phyloP scores from a whole-genome alignment of 768 basidiomycete genomes.

The Termitomyces sp. region DNA sequence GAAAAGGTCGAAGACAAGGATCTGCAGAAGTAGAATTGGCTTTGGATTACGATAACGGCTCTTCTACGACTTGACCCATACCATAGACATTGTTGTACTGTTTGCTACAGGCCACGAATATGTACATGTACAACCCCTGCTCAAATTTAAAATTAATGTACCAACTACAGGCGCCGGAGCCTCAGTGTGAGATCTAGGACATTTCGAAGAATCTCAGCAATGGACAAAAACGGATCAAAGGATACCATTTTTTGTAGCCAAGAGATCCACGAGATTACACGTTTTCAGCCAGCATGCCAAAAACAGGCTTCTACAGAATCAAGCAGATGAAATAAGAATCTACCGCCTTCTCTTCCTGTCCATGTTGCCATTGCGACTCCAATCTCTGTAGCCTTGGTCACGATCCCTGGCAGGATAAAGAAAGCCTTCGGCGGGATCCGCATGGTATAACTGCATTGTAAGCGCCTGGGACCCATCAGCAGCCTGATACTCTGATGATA shows the following conservation, averaged over 20 bases:
- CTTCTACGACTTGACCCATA: neutral
- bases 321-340: neutral
- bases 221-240: neutral
- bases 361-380: conserved; percentile 14
- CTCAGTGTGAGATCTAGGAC: neutral
- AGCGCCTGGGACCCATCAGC: neutral
- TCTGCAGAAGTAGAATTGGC: neutral
- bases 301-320: neutral
- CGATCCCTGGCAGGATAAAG: conserved; percentile 8
- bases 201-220: neutral
- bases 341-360: conserved; percentile 17
- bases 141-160: neutral
- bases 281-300: neutral
- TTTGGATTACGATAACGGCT: neutral
- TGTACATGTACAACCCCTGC: no score
- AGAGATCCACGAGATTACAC: neutral
- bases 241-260: neutral
- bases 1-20: conserved; percentile 13
- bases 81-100: neutral
- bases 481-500: neutral
- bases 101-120: neutral
- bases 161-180: neutral
- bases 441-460: conserved; percentile 12
- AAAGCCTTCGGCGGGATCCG: conserved; percentile 21
- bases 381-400: neutral